phyloP scores from a whole-genome alignment of 2,329 filamentous ascomycete genomes.

The Aspergillus cejpii region DNA sequence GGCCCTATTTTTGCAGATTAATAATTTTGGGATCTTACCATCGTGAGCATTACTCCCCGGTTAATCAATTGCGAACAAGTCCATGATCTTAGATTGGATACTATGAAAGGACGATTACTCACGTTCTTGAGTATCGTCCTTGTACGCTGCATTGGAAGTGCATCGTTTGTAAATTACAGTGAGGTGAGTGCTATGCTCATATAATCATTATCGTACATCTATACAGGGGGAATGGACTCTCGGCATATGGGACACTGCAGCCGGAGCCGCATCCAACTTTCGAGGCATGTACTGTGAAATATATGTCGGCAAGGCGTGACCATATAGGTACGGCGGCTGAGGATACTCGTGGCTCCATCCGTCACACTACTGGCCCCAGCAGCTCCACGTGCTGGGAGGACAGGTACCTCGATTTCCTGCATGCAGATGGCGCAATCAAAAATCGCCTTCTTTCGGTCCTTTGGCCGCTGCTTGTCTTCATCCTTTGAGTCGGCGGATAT shows the following conservation, averaged over 20 bases:
- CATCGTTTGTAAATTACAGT: background rate
- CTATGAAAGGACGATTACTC: background rate
- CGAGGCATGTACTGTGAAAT: slow-evolving; percentile 84
- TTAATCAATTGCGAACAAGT: too few species aligned
- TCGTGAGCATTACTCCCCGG: too few species aligned
- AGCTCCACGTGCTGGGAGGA: slow-evolving; percentile 52
- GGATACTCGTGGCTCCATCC: slow-evolving; percentile 53
- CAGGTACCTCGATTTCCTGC: slow-evolving; percentile 81
- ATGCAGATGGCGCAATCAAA: slow-evolving; percentile 96
- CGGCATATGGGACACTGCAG: slow-evolving; percentile 93
- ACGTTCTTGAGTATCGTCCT: background rate
- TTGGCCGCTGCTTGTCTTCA: slow-evolving; percentile 37
- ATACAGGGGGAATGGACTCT: slow-evolving; percentile 79
- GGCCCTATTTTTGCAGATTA: slow-evolving; percentile 5
- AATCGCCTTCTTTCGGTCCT: slow-evolving; percentile 50
- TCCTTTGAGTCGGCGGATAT: slow-evolving; percentile 33
- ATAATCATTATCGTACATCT: slow-evolving; percentile 21
- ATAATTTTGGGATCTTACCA: too few species aligned
- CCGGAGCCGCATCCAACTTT: slow-evolving; percentile 92
- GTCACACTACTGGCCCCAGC: slow-evolving; percentile 43
- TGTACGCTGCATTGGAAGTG: background rate
- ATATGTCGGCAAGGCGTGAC: slow-evolving; percentile 95
- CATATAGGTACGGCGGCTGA: slow-evolving; percentile 85
- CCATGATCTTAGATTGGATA: too few species aligned
- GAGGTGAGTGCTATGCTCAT: too few species aligned